Conservation (phyloP, 139 green algal species). For the Desmodesmus armatus region DNA sequence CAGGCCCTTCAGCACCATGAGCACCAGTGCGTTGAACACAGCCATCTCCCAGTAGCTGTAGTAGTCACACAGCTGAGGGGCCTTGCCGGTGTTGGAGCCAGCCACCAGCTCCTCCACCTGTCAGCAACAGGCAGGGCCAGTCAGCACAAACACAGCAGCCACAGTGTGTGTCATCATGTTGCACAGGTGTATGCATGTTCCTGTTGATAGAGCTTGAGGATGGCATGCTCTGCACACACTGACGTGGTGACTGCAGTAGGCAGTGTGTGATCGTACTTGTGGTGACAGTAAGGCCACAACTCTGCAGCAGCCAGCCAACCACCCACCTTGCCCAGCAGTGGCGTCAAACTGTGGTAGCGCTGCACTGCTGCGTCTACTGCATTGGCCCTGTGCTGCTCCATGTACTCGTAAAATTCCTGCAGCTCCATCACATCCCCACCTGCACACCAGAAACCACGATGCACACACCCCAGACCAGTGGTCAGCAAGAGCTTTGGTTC, state of each 20-base stretch:
- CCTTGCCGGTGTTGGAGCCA: slow-evolving; percentile 88
- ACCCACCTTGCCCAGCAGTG: slow-evolving; percentile 82
- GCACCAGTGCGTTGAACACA: slow-evolving; percentile 88
- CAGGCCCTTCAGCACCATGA: slow-evolving; percentile 80
- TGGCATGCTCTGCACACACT: too few species aligned
- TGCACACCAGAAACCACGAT: slow-evolving; percentile 26
- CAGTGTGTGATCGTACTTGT: too few species aligned
- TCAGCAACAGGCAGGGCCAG: too few species aligned
- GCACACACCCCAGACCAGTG: not conserved
- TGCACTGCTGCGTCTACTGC: slow-evolving; percentile 81
- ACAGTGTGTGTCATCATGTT: slow-evolving; percentile 12
- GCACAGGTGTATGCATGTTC: too few species aligned
- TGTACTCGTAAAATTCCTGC: slow-evolving; percentile 83
- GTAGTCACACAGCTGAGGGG: slow-evolving; percentile 77
- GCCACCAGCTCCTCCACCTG: slow-evolving; percentile 84
- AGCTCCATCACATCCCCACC: slow-evolving; percentile 70
- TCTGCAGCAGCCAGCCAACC: not conserved
- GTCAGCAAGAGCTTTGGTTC: too few species aligned
- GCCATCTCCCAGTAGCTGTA: slow-evolving; percentile 90
- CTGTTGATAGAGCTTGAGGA: too few species aligned
- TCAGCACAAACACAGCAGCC: slow-evolving; percentile 1
- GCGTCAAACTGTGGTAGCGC: slow-evolving; percentile 84
- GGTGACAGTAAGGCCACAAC: not conserved
- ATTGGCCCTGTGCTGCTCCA: slow-evolving; percentile 77
- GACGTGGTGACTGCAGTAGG: too few species aligned